These are phyloP conservation scores for Paramyrothecium roridum DNA, from an alignment of 2,329 filamentous ascomycete genomes.

Conservation along the genomic window DNA sequence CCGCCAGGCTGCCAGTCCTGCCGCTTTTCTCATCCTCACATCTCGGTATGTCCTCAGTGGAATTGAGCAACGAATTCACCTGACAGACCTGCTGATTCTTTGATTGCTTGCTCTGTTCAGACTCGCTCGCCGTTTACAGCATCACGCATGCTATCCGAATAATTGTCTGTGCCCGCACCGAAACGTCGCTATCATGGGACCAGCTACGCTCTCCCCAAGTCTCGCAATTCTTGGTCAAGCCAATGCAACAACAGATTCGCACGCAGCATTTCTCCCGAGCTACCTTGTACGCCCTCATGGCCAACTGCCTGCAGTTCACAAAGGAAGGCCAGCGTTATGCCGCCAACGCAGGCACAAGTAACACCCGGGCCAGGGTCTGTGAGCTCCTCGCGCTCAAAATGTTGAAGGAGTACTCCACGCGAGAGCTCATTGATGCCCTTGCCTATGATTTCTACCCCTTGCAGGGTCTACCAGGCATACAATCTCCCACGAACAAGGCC, in stretches of 20 bases:
- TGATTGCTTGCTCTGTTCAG: constrained; percentile 37
- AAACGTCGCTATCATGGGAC: constrained; percentile 92
- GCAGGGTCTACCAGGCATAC: constrained; percentile 65
- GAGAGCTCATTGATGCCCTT: constrained; percentile 88
- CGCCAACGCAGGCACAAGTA: constrained; percentile 79
- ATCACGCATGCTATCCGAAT: constrained; percentile 87
- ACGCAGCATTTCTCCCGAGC: constrained; percentile 80
- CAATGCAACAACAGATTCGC: constrained; percentile 87
- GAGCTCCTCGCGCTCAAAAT: constrained; percentile 88
- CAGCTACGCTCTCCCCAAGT: constrained; percentile 94
- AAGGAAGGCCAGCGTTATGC: constrained; percentile 83
- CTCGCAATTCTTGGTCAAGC: constrained; percentile 92
- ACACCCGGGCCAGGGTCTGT: constrained; percentile 82
- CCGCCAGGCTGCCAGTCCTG: constrained; percentile 42
- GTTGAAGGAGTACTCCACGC: constrained; percentile 82
- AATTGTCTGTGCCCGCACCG: constrained; percentile 78
- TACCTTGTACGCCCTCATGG: constrained; percentile 85
- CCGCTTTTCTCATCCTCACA: constrained; percentile 79
- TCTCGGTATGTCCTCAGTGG: constrained; percentile 51
- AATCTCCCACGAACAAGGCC: constrained; percentile 32
- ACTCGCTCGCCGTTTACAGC: constrained; percentile 83
- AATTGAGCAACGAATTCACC: constrained; percentile 1
- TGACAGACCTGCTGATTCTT: constrained; percentile 7
- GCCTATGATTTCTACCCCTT: constrained; percentile 95
- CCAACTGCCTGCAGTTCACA: constrained; percentile 88